Conservation (phyloP, 345 rosid genomes). For the Populus pruinosa region DNA sequence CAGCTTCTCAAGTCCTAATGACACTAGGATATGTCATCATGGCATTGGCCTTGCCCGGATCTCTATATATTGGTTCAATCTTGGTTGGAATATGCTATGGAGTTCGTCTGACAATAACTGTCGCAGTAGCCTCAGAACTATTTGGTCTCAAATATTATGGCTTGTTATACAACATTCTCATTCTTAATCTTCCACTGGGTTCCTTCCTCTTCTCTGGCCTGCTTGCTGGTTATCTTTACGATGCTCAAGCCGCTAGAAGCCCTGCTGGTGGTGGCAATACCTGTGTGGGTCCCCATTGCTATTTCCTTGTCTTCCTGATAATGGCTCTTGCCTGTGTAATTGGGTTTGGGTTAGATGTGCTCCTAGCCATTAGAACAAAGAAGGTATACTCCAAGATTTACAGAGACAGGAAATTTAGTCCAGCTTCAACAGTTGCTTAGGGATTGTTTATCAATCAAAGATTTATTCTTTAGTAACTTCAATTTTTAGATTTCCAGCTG, state of each 20-base stretch:
- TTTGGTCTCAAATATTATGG: slow-evolving; percentile 59
- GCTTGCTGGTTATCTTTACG: slow-evolving; percentile 57
- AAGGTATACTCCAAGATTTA: slow-evolving; percentile 33
- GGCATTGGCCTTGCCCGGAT: slow-evolving; percentile 58
- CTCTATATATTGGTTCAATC: slow-evolving; percentile 50
- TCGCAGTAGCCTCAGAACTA: slow-evolving; percentile 52
- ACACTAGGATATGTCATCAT: slow-evolving; percentile 42
- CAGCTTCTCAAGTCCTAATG: slow-evolving; percentile 50
- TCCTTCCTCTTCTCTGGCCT: slow-evolving; percentile 64
- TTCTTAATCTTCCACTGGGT: slow-evolving; percentile 46
- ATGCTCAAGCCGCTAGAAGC: slow-evolving; percentile 39
- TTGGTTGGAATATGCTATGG: slow-evolving; percentile 57
- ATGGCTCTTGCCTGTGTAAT: slow-evolving; percentile 45
- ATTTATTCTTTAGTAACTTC: no score
- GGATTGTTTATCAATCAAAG: not conserved
- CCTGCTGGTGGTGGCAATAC: slow-evolving; percentile 45
- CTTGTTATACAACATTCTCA: slow-evolving; percentile 46
- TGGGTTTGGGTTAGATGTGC: slow-evolving; percentile 44
- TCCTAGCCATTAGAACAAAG: slow-evolving; percentile 38
- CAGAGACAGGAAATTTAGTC: slow-evolving; percentile 6
- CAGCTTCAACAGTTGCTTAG: not conserved
- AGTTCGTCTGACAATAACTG: slow-evolving; percentile 44
- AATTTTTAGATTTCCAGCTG: not conserved
- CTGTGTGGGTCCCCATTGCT: slow-evolving; percentile 52
- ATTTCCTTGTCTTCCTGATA: slow-evolving; percentile 37